phyloP scores from a whole-genome alignment of 2,329 filamentous ascomycete genomes.

The Aspergillus ochraceus region DNA sequence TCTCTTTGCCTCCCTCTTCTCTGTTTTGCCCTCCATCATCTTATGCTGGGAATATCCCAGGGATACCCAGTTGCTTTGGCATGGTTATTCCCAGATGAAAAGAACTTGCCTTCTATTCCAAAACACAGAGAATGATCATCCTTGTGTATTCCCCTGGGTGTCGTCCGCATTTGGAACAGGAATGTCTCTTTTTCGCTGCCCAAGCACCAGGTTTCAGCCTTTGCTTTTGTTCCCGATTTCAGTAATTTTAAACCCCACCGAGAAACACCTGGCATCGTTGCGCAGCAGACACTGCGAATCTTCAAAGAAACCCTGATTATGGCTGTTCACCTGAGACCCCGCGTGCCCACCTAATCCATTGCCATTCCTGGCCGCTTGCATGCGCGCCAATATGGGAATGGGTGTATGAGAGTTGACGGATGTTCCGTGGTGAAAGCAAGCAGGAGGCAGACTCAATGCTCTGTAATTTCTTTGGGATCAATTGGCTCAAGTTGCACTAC shows the following conservation, averaged over 20 bases:
- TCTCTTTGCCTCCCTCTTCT: not conserved
- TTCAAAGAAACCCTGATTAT: not conserved
- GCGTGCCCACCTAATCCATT: not conserved
- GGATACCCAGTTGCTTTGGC: slow-evolving; percentile 16
- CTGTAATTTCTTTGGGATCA: not conserved
- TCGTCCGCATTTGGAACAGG: not conserved
- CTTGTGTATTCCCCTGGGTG: not conserved
- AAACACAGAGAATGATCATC: not conserved
- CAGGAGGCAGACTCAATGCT: not conserved
- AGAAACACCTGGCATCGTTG: not conserved
- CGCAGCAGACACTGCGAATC: not conserved
- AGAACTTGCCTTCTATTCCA: not conserved
- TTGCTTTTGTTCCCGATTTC: not conserved
- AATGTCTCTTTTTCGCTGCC: not conserved
- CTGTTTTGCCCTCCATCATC: not conserved
- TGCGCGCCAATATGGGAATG: not conserved
- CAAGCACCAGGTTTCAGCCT: not conserved
- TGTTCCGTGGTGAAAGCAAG: not conserved
- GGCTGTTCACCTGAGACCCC: not conserved
- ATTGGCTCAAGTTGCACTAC: not conserved
- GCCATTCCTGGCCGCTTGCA: not conserved
- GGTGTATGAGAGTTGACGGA: not conserved
- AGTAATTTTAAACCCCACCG: not conserved
- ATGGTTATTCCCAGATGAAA: slow-evolving; percentile 10
- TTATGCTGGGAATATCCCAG: slow-evolving; percentile 8